Percentiles rank a stretch among this genome's conserved stretches.
Conservation (phyloP, 768 basidiomycete species). For the Trametes cingulata region DNA sequence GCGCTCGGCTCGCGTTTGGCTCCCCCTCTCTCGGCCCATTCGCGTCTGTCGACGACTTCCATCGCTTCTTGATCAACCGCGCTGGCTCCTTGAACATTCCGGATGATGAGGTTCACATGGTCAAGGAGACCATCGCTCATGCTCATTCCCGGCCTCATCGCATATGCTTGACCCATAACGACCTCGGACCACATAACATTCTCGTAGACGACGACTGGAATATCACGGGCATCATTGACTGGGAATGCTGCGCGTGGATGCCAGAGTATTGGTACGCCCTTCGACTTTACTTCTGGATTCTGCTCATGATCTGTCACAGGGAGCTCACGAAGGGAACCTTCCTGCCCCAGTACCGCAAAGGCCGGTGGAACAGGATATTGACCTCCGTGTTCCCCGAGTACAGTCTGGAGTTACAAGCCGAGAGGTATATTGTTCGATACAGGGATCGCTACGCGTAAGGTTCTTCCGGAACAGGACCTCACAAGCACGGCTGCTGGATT, state of each 20-base stretch:
- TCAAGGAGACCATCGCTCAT: constrained; percentile 2
- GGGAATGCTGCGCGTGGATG: constrained; percentile 26
- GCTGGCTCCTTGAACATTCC: background rate
- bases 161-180: constrained; percentile 36
- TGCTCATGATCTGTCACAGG: background rate
- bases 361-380: constrained; percentile 10
- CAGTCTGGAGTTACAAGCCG: constrained; percentile 6
- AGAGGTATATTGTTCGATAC: background rate
- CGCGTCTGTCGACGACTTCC: constrained; percentile 14
- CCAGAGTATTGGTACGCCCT: constrained; percentile 26
- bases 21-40: constrained; percentile 12
- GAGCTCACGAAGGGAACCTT: constrained; percentile 10
- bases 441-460: constrained; percentile 6
- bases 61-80: constrained; percentile 1
- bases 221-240: constrained; percentile 28
- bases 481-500: too few relatives aligned
- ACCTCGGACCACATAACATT: constrained; percentile 39
- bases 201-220: constrained; percentile 30
- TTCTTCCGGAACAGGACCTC: too few relatives aligned
- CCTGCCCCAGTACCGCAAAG: constrained; percentile 2
- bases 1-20: constrained; percentile 6
- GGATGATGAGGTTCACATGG: constrained; percentile 1
- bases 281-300: background rate
- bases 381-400: constrained; percentile 3
- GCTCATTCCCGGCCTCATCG: constrained; percentile 11